These are phyloP conservation scores for Suillus paluster DNA, from an alignment of 768 basidiomycete species.

Conservation along the genomic window DNA sequence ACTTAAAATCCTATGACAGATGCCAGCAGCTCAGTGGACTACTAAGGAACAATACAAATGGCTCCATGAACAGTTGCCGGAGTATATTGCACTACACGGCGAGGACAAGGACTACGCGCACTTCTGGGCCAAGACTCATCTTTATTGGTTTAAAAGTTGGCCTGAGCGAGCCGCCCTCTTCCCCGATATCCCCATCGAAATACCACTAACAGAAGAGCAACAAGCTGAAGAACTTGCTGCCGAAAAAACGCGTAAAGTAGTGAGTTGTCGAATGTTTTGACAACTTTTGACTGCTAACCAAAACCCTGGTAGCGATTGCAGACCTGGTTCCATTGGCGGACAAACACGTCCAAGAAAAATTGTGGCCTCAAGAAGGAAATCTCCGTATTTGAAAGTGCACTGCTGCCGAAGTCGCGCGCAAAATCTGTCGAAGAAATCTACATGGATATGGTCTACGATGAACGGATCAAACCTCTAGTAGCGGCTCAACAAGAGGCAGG, in stretches of 20 bases:
- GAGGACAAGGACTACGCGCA: neutral
- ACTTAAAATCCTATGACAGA: neutral
- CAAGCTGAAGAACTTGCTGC: neutral
- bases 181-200: neutral
- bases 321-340: constrained; percentile 9
- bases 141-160: constrained; percentile 9
- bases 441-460: neutral
- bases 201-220: neutral
- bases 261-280: neutral
- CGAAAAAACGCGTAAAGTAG: neutral
- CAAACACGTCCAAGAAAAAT: neutral
- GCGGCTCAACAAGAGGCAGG: constrained; percentile 5
- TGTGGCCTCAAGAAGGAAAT: neutral
- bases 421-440: neutral
- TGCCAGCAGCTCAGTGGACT: neutral
- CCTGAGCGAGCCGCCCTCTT: neutral
- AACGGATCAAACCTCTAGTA: constrained; percentile 8
- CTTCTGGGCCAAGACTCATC: neutral
- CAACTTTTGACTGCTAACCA: neutral
- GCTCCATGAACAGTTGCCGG: neutral
- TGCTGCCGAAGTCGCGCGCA: neutral
- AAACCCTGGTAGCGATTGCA: neutral
- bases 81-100: neutral
- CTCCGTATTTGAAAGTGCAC: neutral
- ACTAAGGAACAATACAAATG: neutral